Evolutionary conservation across 371 early-diverging fungal species (phyloP).

Genomic region (Smittium culicis): DNA sequence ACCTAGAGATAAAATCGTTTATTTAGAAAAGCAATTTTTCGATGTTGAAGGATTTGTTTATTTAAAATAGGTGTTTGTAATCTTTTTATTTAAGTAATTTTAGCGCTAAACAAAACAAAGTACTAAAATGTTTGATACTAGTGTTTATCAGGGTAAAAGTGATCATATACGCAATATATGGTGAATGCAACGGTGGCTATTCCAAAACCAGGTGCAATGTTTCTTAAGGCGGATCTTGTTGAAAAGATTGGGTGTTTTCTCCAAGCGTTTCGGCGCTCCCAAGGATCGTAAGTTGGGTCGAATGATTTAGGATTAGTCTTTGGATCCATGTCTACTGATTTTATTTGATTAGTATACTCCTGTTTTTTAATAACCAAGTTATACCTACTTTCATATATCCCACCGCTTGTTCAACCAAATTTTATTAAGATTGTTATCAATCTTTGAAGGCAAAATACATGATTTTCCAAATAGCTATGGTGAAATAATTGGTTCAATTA

Average conservation of each 20-base stretch:
- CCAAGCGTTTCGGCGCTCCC: slow-evolving; percentile 78
- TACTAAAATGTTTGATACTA: slow-evolving; percentile 5
- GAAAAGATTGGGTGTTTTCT: slow-evolving; percentile 66
- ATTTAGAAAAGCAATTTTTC: neutral
- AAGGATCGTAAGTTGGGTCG: slow-evolving; percentile 44
- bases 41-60: neutral
- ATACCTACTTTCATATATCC: neutral
- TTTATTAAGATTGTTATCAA: neutral
- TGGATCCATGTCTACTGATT: neutral
- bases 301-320: neutral
- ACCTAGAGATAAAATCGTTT: neutral
- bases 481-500: no score
- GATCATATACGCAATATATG: slow-evolving; percentile 60
- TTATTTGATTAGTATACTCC: neutral
- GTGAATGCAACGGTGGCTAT: slow-evolving; percentile 67
- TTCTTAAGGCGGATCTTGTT: slow-evolving; percentile 38
- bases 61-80: neutral
- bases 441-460: neutral
- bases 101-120: neutral
- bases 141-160: slow-evolving; percentile 33
- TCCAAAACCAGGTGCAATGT: slow-evolving; percentile 72
- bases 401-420: neutral
- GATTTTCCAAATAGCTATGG: neutral
- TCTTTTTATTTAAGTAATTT: neutral
- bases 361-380: neutral